phyloP scores from a whole-genome alignment of 495 filamentous ascomycete genomes.

The Arthonia radiata region DNA sequence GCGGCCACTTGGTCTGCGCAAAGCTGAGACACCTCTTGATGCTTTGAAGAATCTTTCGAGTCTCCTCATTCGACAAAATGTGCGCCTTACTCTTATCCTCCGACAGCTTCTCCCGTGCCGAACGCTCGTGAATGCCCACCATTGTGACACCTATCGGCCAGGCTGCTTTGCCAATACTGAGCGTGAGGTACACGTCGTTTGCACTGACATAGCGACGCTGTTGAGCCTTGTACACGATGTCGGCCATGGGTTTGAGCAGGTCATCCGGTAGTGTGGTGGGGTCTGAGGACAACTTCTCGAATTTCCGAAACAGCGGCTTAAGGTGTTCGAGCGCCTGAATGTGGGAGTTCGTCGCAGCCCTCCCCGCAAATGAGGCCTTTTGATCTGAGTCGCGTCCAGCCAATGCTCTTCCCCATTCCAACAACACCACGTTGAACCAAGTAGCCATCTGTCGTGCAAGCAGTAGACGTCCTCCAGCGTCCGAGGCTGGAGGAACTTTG shows the following conservation, averaged over 20 bases:
- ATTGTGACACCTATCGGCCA: slow-evolving; percentile 99
- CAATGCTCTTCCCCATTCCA: slow-evolving; percentile 65
- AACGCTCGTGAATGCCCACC: slow-evolving; percentile 97
- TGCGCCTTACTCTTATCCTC: slow-evolving; percentile 66
- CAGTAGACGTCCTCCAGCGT: slow-evolving; percentile 25
- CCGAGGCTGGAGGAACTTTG: slow-evolving; percentile 27
- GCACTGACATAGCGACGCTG: slow-evolving; percentile 80
- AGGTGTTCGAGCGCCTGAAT: slow-evolving; percentile 61
- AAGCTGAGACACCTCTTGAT: slow-evolving; percentile 95
- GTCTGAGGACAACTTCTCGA: slow-evolving; percentile 28
- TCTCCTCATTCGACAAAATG: slow-evolving; percentile 90
- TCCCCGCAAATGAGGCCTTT: slow-evolving; percentile 49
- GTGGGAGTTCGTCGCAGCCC: slow-evolving; percentile 55
- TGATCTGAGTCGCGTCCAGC: slow-evolving; percentile 35
- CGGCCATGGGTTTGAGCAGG: slow-evolving; percentile 63
- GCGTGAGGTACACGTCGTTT: slow-evolving; percentile 74
- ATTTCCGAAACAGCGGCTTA: slow-evolving; percentile 68
- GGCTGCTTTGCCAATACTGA: slow-evolving; percentile 95
- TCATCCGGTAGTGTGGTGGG: slow-evolving; percentile 43
- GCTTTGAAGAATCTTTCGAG: slow-evolving; percentile 85
- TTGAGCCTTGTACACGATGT: slow-evolving; percentile 81
- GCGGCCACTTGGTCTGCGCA: slow-evolving; percentile 89
- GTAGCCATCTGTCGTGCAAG: slow-evolving; percentile 71
- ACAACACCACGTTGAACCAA: slow-evolving; percentile 81
- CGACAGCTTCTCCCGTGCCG: slow-evolving; percentile 82